Conservation (phyloP, 345 rosid genomes). For the Physaria fendleri region DNA sequence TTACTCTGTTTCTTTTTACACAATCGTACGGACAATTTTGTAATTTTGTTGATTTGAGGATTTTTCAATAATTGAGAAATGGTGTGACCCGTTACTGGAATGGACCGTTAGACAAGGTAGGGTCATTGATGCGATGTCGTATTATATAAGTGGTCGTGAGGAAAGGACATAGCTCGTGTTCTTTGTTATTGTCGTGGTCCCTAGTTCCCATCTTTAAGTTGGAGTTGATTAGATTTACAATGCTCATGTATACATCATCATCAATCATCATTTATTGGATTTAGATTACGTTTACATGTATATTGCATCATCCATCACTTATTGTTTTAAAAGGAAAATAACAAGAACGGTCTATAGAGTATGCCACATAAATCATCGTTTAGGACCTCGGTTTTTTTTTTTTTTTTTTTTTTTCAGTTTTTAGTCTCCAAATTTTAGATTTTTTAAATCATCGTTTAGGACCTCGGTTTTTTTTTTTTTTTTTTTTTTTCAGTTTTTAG, state of each 20-base stretch:
- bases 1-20: background rate
- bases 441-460: too few relatives aligned
- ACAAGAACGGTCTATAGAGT: too few relatives aligned
- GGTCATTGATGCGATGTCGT: slow-evolving; percentile 16
- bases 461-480: too few relatives aligned
- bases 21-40: slow-evolving; percentile 11
- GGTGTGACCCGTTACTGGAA: slow-evolving; percentile 1
- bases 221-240: slow-evolving; percentile 25
- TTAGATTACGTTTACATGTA: background rate
- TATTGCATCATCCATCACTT: background rate
- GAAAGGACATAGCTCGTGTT: slow-evolving; percentile 31
- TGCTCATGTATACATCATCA: background rate
- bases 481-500: too few relatives aligned
- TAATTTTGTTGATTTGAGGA: slow-evolving; percentile 1
- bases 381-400: too few relatives aligned
- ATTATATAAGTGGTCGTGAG: slow-evolving; percentile 10
- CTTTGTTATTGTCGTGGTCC: slow-evolving; percentile 25
- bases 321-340: background rate
- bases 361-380: too few relatives aligned
- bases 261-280: slow-evolving; percentile 4
- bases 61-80: background rate
- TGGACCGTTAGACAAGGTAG: slow-evolving; percentile 29
- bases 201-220: slow-evolving; percentile 27
- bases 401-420: too few relatives aligned
- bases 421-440: too few relatives aligned